Evolutionary conservation across 2,329 filamentous ascomycete species (phyloP), one percentile per base, ranked within the genome.

Genomic region (Chrysoporthe cubensis): DNA sequence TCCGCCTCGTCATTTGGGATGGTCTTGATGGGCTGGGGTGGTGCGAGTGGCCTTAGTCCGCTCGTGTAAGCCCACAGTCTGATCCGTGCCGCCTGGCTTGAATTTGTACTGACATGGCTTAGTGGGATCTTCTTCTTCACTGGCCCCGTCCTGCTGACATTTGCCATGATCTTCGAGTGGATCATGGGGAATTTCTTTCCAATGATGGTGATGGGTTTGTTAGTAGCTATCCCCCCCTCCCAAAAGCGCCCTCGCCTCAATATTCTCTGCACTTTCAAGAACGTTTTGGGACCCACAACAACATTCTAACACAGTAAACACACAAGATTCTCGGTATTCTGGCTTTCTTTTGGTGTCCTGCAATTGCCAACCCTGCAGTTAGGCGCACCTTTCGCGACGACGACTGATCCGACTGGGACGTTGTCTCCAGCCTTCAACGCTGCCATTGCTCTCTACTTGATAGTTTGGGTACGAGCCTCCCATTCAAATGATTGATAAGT

Each of bases 191-290:
- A 82, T 83, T 83, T 83, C 78, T 82, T 83, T 70, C 76, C 80
- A 2, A 85, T 85, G 83, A 83, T 84, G 78, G 81, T 84, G 0
- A 83, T 83, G 75, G 82, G 80, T 4, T 77, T 86, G 48, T 8
- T 58, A 4, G 4, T 6, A 58, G n/a, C 16, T 58, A 14, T 40
- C 6, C 26, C 16, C 34, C 7, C 34, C 8, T 4, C 26, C 26
- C 26, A 26, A 26, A 26, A 26, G 26, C 34, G 26, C n/a, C 4
- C 3, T 6, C 34, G 18, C 5, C 4, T 9, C 14, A 1, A 58
- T 42, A 11, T 9, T 11, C 11, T 43, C 16, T n/a, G 11, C 13
- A 1, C 4, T 21, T 0, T 26, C n/a, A 11, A 21, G 46, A 21
- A 21, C 5, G 13, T 2, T 11, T 21, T 50, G n/a, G 8, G 18